Conservation (phyloP, 495 filamentous ascomycete species). For the Aspergillus bridgeri region DNA sequence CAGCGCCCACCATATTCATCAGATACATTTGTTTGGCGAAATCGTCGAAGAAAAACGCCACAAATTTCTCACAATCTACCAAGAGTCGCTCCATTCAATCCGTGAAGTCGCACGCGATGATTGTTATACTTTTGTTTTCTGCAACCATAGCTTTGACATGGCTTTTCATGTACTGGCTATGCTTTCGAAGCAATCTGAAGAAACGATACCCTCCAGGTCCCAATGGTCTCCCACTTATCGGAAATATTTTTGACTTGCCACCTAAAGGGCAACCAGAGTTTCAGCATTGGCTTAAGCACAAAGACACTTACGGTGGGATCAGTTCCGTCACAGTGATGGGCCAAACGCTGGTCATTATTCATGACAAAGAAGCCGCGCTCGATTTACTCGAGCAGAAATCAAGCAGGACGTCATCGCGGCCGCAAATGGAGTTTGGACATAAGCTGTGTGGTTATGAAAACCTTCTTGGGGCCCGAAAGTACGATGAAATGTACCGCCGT, state of each 20-base stretch:
- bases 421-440: neutral
- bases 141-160: no score
- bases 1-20: no score
- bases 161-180: no score
- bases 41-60: no score
- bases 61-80: no score
- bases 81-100: no score
- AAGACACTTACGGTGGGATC: constrained; percentile 2
- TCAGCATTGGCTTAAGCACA: constrained; percentile 6
- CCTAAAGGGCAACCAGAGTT: neutral
- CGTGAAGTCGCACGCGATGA: no score
- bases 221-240: constrained; percentile 50
- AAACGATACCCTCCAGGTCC: constrained; percentile 62
- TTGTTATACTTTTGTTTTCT: no score
- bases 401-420: neutral
- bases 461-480: neutral
- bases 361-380: neutral
- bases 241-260: constrained; percentile 39
- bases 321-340: neutral
- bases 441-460: neutral
- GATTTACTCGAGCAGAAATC: neutral
- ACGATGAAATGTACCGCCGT: neutral
- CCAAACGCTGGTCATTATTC: neutral
- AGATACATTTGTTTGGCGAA: no score
- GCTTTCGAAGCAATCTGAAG: no score